phyloP scores from a whole-genome alignment of 2,329 filamentous ascomycete genomes.

The Fusarium nurragi region DNA sequence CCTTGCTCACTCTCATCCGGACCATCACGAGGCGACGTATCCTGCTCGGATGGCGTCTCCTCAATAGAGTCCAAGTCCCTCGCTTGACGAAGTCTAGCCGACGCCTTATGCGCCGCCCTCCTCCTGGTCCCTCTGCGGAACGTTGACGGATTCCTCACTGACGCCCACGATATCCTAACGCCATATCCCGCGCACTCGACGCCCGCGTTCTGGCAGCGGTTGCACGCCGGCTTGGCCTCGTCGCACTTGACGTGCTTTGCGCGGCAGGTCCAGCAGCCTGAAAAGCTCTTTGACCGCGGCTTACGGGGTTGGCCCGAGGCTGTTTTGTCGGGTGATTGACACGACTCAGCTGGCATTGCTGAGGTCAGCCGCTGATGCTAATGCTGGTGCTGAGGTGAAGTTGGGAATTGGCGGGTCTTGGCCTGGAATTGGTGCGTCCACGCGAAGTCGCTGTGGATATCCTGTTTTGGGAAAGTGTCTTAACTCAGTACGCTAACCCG shows the following conservation, averaged over 20 bases:
- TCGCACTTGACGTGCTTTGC: slow-evolving; percentile 42
- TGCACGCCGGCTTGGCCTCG: slow-evolving; percentile 33
- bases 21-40: neutral
- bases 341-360: slow-evolving; percentile 25
- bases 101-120: slow-evolving; percentile 14
- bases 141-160: slow-evolving; percentile 38
- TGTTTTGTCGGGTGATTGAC: slow-evolving; percentile 3
- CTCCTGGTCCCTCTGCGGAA: slow-evolving; percentile 18
- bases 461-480: neutral
- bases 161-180: slow-evolving; percentile 39
- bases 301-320: slow-evolving; percentile 33
- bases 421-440: neutral
- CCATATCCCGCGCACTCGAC: slow-evolving; percentile 39
- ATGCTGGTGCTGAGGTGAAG: neutral
- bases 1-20: neutral
- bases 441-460: slow-evolving; percentile 1
- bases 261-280: slow-evolving; percentile 43
- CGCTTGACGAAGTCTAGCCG: neutral
- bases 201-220: slow-evolving; percentile 34
- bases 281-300: slow-evolving; percentile 41
- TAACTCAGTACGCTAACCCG: neutral
- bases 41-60: neutral
- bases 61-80: neutral
- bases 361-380: neutral
- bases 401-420: neutral